phyloP scores from a whole-genome alignment of 1,139 yeast genomes.

The Blastobotrys proliferans region DNA sequence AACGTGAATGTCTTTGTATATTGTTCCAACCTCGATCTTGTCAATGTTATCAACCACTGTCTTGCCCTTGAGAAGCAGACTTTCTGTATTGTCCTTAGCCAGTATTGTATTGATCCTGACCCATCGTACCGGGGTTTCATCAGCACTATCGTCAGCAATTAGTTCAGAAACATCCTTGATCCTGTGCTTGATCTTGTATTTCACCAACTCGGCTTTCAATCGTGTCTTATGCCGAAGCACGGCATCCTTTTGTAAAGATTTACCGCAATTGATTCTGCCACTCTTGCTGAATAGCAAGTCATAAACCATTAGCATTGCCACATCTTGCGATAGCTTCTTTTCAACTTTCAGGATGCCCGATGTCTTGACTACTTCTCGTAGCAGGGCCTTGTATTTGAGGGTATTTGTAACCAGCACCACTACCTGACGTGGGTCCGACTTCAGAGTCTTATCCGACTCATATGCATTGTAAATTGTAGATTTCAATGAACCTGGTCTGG shows the following conservation, averaged over 20 bases:
- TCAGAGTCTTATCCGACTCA: constrained; percentile 36
- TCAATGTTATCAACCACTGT: constrained; percentile 44
- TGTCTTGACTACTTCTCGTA: constrained; percentile 58
- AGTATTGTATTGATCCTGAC: constrained; percentile 66
- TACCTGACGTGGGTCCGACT: constrained; percentile 71
- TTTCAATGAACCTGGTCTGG: constrained; percentile 57
- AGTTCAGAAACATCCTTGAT: constrained; percentile 46
- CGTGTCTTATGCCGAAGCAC: constrained; percentile 74
- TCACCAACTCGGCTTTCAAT: constrained; percentile 74
- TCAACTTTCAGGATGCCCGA: constrained; percentile 54
- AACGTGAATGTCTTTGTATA: constrained; percentile 67
- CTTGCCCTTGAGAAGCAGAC: constrained; percentile 46
- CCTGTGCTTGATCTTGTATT: constrained; percentile 65
- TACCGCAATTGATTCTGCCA: constrained; percentile 86
- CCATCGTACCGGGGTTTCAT: constrained; percentile 81
- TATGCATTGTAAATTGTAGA: constrained; percentile 60
- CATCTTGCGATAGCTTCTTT: constrained; percentile 41
- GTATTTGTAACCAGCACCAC: constrained; percentile 81
- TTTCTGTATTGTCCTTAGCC: constrained; percentile 39
- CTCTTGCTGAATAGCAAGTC: constrained; percentile 72
- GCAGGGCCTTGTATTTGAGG: constrained; percentile 60
- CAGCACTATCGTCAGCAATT: constrained; percentile 38
- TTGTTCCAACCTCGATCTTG: constrained; percentile 41
- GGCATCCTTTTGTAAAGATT: constrained; percentile 80
- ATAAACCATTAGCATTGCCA: constrained; percentile 67